Evolutionary conservation across 371 early-diverging fungal genomes (phyloP), one percentile per base, ranked within the genome.

Genomic region (Mortierella sp.): DNA sequence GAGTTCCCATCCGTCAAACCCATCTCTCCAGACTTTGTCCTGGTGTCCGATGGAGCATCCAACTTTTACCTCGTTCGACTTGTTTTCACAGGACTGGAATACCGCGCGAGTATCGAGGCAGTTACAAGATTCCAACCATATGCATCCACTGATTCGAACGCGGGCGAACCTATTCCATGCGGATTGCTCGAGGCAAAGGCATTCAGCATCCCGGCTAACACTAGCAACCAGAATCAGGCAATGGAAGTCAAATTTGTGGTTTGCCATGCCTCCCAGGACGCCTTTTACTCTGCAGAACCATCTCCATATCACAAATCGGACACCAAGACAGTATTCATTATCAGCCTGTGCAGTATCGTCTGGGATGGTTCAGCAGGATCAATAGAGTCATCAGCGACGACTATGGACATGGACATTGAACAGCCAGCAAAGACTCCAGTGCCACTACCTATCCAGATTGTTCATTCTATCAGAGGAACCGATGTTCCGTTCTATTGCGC

Each of bases 401-500:
- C 9, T 9, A 53, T 60, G 71, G 64, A 60, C 2, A 22, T 61
- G 21, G 72, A 63, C 10, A 12, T 29, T 2, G 50, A 39, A 5
- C n/a, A 12, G 1, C 21, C 7, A 7, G 13, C 14, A 9, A 31
- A 22, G 19, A 2, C 47, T 34, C 39, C 60, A 12, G 34, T 19
- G 3, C 6, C 12, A 13, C 19, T 62, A 19, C 60, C 34, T 51
- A 51, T 19, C 17, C 43, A 27, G 22, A 52, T 57, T 16, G 39
- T 72, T 37, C 87, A 90, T 57, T 85, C 85, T 2, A 81, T 87
- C 46, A 84, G 81, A 44, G 90, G 89, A 7, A 68, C 83, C 0
- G 88, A 89, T 21, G 88, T 91, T 6, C 92, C 92, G 5, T 82
- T 81, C 8, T 91, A 91, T 71, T 88, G 85, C 56, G 80, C 81